These are phyloP conservation scores for Pichia kudriavzevii DNA, from an alignment of 1,139 yeast species.

Conservation along the genomic window DNA sequence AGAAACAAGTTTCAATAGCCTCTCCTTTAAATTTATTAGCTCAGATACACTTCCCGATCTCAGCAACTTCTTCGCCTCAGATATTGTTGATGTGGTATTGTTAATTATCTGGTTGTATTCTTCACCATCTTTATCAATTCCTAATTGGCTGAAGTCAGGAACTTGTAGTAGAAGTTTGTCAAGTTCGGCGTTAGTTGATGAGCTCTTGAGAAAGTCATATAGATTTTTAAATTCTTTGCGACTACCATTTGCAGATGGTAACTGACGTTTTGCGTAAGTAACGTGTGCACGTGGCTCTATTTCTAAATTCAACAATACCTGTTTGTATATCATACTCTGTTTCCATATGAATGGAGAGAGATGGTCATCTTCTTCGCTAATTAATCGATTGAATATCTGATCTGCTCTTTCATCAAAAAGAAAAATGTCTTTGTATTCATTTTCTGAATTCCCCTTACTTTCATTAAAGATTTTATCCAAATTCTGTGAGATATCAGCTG, in stretches of 20 bases:
- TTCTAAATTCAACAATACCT: constrained; percentile 23
- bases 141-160: constrained; percentile 16
- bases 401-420: constrained; percentile 20
- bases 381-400: constrained; percentile 18
- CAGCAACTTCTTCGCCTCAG: constrained; percentile 16
- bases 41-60: constrained; percentile 7
- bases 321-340: constrained; percentile 24
- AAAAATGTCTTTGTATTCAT: constrained; percentile 3
- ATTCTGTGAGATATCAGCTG: no score
- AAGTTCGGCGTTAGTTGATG: constrained; percentile 10
- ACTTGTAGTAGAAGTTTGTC: constrained; percentile 9
- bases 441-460: constrained; percentile 6
- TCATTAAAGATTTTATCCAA: constrained; percentile 9
- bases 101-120: constrained; percentile 10
- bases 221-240: constrained; percentile 10
- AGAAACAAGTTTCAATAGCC: constrained; percentile 18
- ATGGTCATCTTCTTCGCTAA: constrained; percentile 20
- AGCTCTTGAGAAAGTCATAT: constrained; percentile 11
- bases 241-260: background rate
- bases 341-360: constrained; percentile 26
- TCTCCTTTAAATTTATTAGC: constrained; percentile 15
- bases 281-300: constrained; percentile 25
- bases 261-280: constrained; percentile 7
- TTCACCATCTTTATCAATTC: constrained; percentile 6
- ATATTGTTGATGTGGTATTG: constrained; percentile 15